phyloP scores from a whole-genome alignment of 2,329 filamentous ascomycete genomes.

The Verticillium dahliae region DNA sequence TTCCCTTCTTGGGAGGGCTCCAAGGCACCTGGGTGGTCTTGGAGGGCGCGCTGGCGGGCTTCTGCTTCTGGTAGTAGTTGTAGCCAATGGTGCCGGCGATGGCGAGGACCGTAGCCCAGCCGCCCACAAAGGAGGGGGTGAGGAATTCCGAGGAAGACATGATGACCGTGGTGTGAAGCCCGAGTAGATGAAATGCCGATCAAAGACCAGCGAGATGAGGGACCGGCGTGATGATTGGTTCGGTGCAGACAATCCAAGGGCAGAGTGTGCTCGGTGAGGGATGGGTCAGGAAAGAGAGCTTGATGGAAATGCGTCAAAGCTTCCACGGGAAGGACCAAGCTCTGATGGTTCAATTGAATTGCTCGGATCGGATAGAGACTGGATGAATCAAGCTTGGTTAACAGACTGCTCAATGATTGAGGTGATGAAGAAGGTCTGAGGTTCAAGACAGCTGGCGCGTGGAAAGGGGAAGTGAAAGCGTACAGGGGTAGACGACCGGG shows the following conservation, averaged over 20 bases:
- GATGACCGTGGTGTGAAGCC: conserved; percentile 6
- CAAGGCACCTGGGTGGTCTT: conserved; percentile 18
- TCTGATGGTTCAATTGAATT: background rate
- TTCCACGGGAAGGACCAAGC: background rate
- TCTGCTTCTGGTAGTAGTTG: conserved; percentile 18
- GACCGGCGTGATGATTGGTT: background rate
- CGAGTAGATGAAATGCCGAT: background rate
- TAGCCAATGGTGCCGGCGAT: conserved; percentile 10
- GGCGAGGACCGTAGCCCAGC: conserved; percentile 10
- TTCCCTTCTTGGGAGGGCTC: conserved; percentile 30
- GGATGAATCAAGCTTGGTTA: background rate
- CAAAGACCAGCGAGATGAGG: background rate
- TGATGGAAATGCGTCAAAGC: background rate
- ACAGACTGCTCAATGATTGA: background rate
- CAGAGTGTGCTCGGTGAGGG: background rate
- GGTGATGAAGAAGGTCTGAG: background rate
- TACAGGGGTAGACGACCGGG: background rate
- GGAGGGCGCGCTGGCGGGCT: conserved; percentile 20
- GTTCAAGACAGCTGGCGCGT: background rate
- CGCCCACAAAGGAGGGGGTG: conserved; percentile 9
- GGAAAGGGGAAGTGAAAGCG: background rate
- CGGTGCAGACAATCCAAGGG: background rate
- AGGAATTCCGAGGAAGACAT: conserved; percentile 13
- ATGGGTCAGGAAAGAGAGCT: background rate
- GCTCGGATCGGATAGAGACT: background rate